These are phyloP conservation scores for Penicillium sp. DNA, from an alignment of 2,329 filamentous ascomycete species.

Conservation along the genomic window DNA sequence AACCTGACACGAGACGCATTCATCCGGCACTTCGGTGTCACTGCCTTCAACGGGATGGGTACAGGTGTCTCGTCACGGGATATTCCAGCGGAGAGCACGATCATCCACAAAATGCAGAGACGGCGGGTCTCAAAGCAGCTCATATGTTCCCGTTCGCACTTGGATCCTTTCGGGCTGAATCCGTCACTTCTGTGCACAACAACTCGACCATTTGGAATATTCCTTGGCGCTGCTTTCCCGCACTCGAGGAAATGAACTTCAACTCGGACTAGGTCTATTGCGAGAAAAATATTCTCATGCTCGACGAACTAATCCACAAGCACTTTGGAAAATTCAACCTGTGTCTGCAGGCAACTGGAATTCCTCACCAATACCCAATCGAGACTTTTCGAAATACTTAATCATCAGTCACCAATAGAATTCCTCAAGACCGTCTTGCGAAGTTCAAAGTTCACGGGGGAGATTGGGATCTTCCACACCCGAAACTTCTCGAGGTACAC, in stretches of 20 bases:
- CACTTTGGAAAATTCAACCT: conserved; percentile 14
- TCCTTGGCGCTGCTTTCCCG: conserved; percentile 17
- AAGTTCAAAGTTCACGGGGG: conserved; percentile 13
- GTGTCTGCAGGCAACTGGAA: conserved; percentile 11
- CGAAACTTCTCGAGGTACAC: conserved; percentile 15
- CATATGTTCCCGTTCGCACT: conserved; percentile 17
- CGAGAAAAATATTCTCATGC: conserved; percentile 16
- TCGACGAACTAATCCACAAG: conserved; percentile 7
- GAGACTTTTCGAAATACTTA: conserved; percentile 12
- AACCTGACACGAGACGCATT: conserved; percentile 6
- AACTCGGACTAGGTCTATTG: conserved; percentile 13
- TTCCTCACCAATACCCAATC: conserved; percentile 13
- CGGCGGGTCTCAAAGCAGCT: conserved; percentile 11
- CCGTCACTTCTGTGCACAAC: conserved; percentile 6
- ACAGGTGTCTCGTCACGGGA: conserved; percentile 15
- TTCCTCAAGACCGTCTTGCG: conserved; percentile 11
- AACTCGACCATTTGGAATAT: conserved; percentile 14
- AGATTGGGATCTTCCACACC: conserved; percentile 12
- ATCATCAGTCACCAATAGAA: neutral
- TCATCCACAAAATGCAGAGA: conserved; percentile 7
- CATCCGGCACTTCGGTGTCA: conserved; percentile 6
- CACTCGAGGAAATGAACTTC: conserved; percentile 9
- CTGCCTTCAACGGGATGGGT: conserved; percentile 17
- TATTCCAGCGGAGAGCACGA: conserved; percentile 4
- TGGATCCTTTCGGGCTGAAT: conserved; percentile 7